phyloP scores from a whole-genome alignment of 768 basidiomycete species.

The Hortiboletus campestris region DNA sequence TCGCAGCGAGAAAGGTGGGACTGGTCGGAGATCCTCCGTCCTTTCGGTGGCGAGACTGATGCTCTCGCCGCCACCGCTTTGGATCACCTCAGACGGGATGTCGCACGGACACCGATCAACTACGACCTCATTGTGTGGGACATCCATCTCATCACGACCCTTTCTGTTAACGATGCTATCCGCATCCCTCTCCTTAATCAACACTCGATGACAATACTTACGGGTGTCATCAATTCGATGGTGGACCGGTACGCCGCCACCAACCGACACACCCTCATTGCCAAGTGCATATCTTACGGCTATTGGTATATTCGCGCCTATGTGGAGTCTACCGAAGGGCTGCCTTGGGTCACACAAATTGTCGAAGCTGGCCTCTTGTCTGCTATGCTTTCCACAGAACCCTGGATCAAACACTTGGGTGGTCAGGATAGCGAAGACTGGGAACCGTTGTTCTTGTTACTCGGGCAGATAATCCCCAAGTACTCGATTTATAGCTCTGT shows the following conservation, averaged over 20 bases:
- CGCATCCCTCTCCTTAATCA: constrained; percentile 24
- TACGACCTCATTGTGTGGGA: constrained; percentile 31
- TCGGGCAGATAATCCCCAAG: constrained; percentile 25
- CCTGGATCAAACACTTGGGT: constrained; percentile 22
- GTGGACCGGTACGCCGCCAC: constrained; percentile 4
- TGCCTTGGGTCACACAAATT: constrained; percentile 26
- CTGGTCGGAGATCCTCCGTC: constrained; percentile 26
- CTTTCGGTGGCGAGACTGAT: constrained; percentile 19
- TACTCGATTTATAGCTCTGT: constrained; percentile 26
- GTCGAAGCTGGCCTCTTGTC: constrained; percentile 26
- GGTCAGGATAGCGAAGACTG: constrained; percentile 25
- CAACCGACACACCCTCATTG: constrained; percentile 9
- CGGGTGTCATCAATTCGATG: constrained; percentile 17
- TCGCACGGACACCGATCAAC: constrained; percentile 19
- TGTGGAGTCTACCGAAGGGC: constrained; percentile 25
- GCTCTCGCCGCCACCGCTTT: constrained; percentile 23
- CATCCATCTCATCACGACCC: constrained; percentile 26
- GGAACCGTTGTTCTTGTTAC: constrained; percentile 27
- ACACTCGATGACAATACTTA: constrained; percentile 17
- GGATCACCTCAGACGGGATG: constrained; percentile 25
- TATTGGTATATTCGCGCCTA: constrained; percentile 32
- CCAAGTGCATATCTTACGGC: constrained; percentile 28
- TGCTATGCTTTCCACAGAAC: constrained; percentile 26
- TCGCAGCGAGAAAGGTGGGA: constrained; percentile 23
- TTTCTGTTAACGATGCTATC: constrained; percentile 26